Percentiles rank a stretch among this genome's conserved stretches.
These are phyloP conservation scores for Phaeodactylum tricornutum DNA, from an alignment of 108 stramenopile species.

Conservation along the genomic window DNA sequence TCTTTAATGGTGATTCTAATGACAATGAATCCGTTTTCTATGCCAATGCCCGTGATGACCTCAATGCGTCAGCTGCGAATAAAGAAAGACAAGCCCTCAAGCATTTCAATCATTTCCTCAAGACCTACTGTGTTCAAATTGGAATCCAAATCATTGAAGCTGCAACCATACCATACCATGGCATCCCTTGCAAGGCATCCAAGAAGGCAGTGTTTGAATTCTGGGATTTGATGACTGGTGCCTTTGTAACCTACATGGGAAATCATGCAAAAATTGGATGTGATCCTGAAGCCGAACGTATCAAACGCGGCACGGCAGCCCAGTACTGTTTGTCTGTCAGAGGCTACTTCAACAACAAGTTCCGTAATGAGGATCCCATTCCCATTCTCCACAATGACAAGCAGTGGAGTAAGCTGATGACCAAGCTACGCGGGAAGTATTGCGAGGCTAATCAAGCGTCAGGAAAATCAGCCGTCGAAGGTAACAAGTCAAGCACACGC, in stretches of 20 bases:
- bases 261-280: constrained; percentile 1
- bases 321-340: constrained; percentile 1
- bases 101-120: background rate
- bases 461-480: background rate
- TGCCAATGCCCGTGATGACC: background rate
- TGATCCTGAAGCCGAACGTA: background rate
- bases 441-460: constrained; percentile 1
- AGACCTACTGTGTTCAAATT: background rate
- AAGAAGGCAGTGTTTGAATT: constrained; percentile 1
- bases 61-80: background rate
- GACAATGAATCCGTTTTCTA: constrained; percentile 1
- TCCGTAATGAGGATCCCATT: background rate
- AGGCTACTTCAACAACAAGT: constrained; percentile 3
- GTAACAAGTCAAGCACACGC: background rate
- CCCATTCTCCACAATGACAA: background rate
- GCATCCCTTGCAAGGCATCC: background rate
- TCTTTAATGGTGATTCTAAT: too few relatives aligned
- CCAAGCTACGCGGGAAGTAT: constrained; percentile 3
- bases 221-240: constrained; percentile 1
- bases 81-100: constrained; percentile 1
- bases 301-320: background rate
- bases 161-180: background rate
- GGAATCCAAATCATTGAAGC: background rate
- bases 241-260: background rate
- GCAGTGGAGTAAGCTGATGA: background rate